These are phyloP conservation scores for Coniferiporia sulphurascens DNA, from an alignment of 1,284 basidiomycete genomes.

Conservation along the genomic window DNA sequence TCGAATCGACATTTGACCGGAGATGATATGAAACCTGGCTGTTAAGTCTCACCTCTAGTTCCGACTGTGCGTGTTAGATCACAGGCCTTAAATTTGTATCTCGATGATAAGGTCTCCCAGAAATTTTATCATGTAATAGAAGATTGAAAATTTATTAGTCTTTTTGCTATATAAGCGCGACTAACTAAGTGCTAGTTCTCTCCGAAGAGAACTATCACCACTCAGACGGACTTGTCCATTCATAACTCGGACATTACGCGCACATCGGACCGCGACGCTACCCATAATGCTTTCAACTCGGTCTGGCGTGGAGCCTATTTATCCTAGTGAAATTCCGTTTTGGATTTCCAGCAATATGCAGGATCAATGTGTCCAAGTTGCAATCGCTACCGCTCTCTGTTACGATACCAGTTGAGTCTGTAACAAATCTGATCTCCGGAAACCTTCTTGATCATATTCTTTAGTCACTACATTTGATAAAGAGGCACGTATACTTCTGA, in stretches of 20 bases:
- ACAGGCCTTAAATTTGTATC: constrained; percentile 21
- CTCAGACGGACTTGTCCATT: too few species aligned
- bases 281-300: constrained; percentile 30
- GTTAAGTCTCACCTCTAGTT: too few species aligned
- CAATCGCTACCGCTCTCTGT: not conserved
- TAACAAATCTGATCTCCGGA: not conserved
- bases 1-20: too few species aligned
- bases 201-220: too few species aligned
- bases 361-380: not conserved
- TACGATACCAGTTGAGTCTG: constrained; percentile 6
- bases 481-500: not conserved
- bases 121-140: constrained; percentile 15
- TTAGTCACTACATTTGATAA: constrained; percentile 5
- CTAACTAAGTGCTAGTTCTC: too few species aligned
- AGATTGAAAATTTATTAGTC: too few species aligned
- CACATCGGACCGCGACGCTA: constrained; percentile 25
- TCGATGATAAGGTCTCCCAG: constrained; percentile 32
- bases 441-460: not conserved
- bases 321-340: not conserved
- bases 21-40: too few species aligned
- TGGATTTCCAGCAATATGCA: not conserved
- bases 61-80: too few species aligned
- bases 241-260: too few species aligned
- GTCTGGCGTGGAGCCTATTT: not conserved
- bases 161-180: too few species aligned